Evolutionary conservation across 306 rosid species (phyloP), one percentile per base, ranked within the genome.

Genomic region (Medicago ruthenica): DNA sequence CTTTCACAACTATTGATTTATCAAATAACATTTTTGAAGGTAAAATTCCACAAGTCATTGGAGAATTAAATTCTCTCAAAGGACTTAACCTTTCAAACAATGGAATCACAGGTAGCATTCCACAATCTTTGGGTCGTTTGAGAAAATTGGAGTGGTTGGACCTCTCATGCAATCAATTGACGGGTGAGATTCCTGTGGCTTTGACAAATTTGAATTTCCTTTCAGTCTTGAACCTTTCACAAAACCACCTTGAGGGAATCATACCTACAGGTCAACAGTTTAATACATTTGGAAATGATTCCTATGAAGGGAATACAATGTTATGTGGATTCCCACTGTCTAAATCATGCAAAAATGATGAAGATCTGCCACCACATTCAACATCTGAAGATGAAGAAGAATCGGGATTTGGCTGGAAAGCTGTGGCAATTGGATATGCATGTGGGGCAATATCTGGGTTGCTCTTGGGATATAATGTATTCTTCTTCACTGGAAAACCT

Each of bases 21-120:
- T 85, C 89, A n/a, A 85, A 71, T 7, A 88, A 88, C 42, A 50
- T 18, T n/a, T 85, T 88, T 24, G 67, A 41, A 8, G 89, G 87
- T 11, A 66, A 76, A 45, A 76, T 87, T 7, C 86, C 86, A 6
- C 0, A 12, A 6, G 18, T 11, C 15, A 47, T 83, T 40, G 88
- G 82, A 48, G 67, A 47, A 34, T 59, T 88, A 8, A 10, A 2
- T 4, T 79, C 65, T 37, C 68, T 88, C 18, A 67, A 6, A 58
- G 84, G 85, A 0, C 74, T 86, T 31, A 86, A 80, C 20, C 44
- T 82, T 27, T 82, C 87, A 0, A 76, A 79, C 12, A 86, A 88
- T 51, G 16, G 9, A 42, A 73, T 85, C 42, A 74, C 9, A 4
- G 85, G 89, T 20, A 10, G 1, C 4, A 81, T 86, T 71, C 89